Conservation (phyloP, 495 filamentous ascomycete species). For the Astrothelium subdiscretum region DNA sequence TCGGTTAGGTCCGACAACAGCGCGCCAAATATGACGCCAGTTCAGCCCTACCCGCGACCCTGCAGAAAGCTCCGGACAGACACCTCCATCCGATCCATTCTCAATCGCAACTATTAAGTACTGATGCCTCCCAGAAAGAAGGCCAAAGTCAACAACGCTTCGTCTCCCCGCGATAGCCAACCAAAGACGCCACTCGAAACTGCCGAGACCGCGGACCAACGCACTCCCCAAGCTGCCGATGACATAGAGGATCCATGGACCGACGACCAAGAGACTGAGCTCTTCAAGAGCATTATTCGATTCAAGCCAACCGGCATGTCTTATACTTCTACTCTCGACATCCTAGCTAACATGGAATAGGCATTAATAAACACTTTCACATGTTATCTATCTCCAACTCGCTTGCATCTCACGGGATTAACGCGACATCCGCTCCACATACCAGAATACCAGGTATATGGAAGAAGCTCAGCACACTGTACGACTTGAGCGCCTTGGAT, state of each 20-base stretch:
- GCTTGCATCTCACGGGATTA: conserved; percentile 77
- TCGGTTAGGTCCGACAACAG: not conserved
- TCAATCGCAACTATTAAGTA: not conserved
- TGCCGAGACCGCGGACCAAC: not conserved
- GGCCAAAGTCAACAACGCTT: conserved; percentile 5
- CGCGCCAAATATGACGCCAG: not conserved
- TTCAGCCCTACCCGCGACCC: not conserved
- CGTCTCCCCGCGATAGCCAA: conserved; percentile 12
- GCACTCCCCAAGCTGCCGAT: conserved; percentile 8
- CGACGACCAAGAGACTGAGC: conserved; percentile 81
- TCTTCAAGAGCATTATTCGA: conserved; percentile 80
- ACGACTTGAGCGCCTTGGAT: conserved; percentile 81
- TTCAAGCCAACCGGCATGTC: conserved; percentile 82
- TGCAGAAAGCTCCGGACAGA: not conserved
- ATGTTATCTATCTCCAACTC: conserved; percentile 82
- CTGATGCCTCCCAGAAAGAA: conserved; percentile 16
- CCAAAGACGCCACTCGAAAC: conserved; percentile 11
- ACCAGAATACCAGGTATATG: conserved; percentile 85
- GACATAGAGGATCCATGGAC: conserved; percentile 70
- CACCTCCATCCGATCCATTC: not conserved
- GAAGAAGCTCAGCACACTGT: conserved; percentile 71
- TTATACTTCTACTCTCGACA: not conserved
- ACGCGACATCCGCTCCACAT: conserved; percentile 52
- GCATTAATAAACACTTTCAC: conserved; percentile 95
- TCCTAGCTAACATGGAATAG: conserved; percentile 32